Percentiles rank a stretch among this genome's conserved stretches.
Evolutionary conservation across 2,329 filamentous ascomycete species (phyloP).

Genomic region (Didymella segeticola): DNA sequence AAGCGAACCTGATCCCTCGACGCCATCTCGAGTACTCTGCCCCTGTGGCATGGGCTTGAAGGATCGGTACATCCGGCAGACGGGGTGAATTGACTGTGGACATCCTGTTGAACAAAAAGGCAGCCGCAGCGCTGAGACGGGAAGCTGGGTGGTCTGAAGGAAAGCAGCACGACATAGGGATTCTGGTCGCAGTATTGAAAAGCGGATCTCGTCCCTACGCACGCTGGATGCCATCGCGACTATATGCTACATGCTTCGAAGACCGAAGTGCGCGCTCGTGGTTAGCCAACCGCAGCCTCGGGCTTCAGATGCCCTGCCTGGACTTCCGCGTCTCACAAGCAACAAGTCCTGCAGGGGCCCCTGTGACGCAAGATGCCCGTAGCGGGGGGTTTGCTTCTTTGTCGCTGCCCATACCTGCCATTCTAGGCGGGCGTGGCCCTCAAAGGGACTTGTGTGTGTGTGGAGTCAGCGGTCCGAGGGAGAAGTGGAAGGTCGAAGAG

Average conservation of each 20-base stretch:
- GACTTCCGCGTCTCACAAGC: constrained; percentile 16
- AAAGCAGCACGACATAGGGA: constrained; percentile 10
- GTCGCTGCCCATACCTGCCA: constrained; percentile 12
- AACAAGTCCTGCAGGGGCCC: constrained; percentile 15
- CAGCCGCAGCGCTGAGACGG: constrained; percentile 16
- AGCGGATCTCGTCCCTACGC: neutral
- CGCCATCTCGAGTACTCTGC: constrained; percentile 44
- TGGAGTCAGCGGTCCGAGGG: constrained; percentile 10
- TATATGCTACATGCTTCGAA: constrained; percentile 15
- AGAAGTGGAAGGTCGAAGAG: neutral
- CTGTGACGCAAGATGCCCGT: constrained; percentile 12
- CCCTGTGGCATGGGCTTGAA: constrained; percentile 35
- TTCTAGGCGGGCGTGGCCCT: neutral
- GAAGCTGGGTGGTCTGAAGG: constrained; percentile 13
- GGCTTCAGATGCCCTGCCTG: constrained; percentile 16
- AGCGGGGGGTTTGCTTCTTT: constrained; percentile 12
- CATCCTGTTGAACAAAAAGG: constrained; percentile 19
- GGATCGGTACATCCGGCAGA: constrained; percentile 39
- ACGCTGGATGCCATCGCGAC: constrained; percentile 8
- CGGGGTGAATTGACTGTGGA: constrained; percentile 14
- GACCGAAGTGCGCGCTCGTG: constrained; percentile 12
- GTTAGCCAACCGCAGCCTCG: constrained; percentile 20
- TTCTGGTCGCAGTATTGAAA: neutral
- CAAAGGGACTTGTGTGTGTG: constrained; percentile 9
- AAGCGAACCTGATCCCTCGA: constrained; percentile 38